Base-by-base conservation (phyloP, 2,329 filamentous ascomycete genomes). In the Furcasterigmium furcatum region DNA sequence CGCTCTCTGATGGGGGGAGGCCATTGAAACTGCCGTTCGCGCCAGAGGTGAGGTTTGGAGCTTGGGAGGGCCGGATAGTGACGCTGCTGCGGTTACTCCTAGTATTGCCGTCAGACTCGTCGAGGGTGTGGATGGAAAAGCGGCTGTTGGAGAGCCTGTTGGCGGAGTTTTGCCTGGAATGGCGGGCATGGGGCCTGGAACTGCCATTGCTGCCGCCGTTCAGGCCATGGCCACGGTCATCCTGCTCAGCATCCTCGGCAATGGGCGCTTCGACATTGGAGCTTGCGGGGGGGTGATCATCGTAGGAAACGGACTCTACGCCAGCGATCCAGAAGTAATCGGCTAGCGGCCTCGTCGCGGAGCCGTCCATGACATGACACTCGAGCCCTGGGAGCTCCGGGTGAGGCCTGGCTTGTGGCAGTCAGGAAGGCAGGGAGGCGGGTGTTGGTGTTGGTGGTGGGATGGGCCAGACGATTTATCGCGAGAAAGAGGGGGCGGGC, bases 301-400 rank as follows among this genome's bases (percentile, higher is more conserved):
- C 74, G 68, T 86, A 85, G 46, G 78, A 76, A 55, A 86, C 74
- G 50, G 80, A 79, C 65, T 87, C 83, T 66, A 87, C 74, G 58
- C 84, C 84, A 54, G 84, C 84, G 62, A 87, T 86, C 84, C 84
- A 87, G 66, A 87, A 87, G 69, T 87, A 87, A 65, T 87, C 84
- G 65, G 84, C 84, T 63, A 87, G 73, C 60, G 84, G 84, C 53
- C 75, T 76, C 53, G 75, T 74, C 52, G 81, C 82, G 48, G 80
- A 74, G 67, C 65, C 71, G 61, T 81, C 79, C 79, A 82, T 82
- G 69, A 67, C 74, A 70, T 68, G 63, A 66, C 67, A 68, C 57
- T 58, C 54, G 55, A 38, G 19, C 25, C 14, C 43, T 19, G 42
- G 24, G 25, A 42, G 25, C 34, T 36, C 34, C 18, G 34, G 16